phyloP scores from a whole-genome alignment of 306 rosid genomes.

The Lathyrus aphaca region DNA sequence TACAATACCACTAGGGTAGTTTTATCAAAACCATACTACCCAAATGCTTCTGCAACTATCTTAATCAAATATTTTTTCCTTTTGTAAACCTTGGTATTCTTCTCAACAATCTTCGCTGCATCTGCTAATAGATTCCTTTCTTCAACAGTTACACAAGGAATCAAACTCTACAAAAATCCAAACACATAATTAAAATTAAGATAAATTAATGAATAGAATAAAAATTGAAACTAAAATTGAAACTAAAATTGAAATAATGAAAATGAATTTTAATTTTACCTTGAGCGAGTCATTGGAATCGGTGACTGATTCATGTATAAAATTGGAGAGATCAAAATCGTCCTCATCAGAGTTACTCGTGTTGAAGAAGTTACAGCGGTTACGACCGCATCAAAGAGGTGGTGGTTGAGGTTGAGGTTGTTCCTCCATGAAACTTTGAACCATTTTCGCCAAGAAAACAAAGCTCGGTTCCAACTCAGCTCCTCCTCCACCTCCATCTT shows the following conservation, averaged over 20 bases:
- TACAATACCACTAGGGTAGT: too few relatives aligned
- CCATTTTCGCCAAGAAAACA: constrained; percentile 88
- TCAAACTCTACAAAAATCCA: constrained; percentile 51
- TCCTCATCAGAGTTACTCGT: constrained; percentile 85
- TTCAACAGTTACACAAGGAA: constrained; percentile 67
- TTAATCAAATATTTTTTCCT: constrained; percentile 74
- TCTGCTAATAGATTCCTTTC: constrained; percentile 92
- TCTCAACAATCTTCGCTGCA: constrained; percentile 75
- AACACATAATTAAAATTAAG: background rate
- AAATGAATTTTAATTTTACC: constrained; percentile 46
- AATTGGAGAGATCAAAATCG: constrained; percentile 50
- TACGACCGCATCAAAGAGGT: constrained; percentile 65
- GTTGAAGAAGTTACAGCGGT: constrained; percentile 95
- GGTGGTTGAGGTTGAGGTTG: constrained; percentile 38
- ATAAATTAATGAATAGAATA: background rate
- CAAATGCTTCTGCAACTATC: constrained; percentile 65
- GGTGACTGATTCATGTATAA: constrained; percentile 44
- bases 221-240: background rate
- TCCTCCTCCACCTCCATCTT: constrained; percentile 38
- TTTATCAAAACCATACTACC: too few relatives aligned
- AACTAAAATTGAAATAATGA: background rate
- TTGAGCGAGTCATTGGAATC: constrained; percentile 73
- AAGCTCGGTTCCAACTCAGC: constrained; percentile 85
- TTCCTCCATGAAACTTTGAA: constrained; percentile 84
- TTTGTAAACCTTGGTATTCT: constrained; percentile 58